phyloP scores from a whole-genome alignment of 306 rosid species.

The Fagus crenata region DNA sequence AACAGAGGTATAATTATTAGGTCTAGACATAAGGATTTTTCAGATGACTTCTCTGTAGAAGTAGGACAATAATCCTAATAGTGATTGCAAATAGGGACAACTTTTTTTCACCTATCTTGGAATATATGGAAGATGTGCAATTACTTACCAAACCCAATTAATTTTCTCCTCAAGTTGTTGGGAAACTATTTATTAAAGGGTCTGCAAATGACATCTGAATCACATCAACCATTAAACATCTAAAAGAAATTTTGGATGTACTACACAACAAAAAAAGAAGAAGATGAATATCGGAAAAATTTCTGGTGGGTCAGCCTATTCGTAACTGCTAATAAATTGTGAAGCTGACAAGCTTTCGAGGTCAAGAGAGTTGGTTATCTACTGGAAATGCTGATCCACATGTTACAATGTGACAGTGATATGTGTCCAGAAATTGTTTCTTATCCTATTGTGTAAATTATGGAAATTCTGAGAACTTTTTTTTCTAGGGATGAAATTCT shows the following conservation, averaged over 20 bases:
- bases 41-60: not conserved
- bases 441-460: constrained; percentile 20
- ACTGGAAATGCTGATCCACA: constrained; percentile 61
- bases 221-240: constrained; percentile 10
- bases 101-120: not conserved
- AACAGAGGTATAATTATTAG: not conserved
- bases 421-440: constrained; percentile 17
- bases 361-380: constrained; percentile 92
- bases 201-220: not conserved
- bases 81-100: not conserved
- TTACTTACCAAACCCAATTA: not conserved
- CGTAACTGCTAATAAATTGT: constrained; percentile 48
- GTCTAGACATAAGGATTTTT: not conserved
- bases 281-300: constrained; percentile 25
- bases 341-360: constrained; percentile 69
- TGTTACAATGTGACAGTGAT: constrained; percentile 48
- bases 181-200: not conserved
- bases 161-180: not conserved
- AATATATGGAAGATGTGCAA: not conserved
- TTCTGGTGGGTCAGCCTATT: constrained; percentile 61
- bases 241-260: constrained; percentile 7
- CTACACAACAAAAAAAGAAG: not conserved
- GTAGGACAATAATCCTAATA: not conserved
- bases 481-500: not conserved
- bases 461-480: constrained; percentile 17